A percentile compares a stretch with the other conserved stretches of the same genome.
Conservation (phyloP, 1,284 basidiomycete genomes). For the Melampsora medusae region DNA sequence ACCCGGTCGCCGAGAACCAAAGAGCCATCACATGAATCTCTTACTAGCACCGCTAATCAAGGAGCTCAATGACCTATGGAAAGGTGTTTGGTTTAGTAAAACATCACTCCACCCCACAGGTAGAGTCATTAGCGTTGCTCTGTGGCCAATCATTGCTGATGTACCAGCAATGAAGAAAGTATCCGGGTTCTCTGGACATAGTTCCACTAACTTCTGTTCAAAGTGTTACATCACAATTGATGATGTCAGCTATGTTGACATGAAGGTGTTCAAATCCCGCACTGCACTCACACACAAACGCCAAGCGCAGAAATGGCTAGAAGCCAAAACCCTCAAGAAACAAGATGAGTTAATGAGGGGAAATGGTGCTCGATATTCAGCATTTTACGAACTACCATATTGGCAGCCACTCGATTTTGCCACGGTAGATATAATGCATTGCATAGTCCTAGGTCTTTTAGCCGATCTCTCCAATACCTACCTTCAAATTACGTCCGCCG, state of each 20-base stretch:
- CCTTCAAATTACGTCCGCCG: too few species aligned
- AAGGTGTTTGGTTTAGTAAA: conserved; percentile 11
- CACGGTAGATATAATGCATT: too few species aligned
- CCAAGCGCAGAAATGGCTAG: too few species aligned
- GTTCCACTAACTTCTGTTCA: conserved; percentile 22
- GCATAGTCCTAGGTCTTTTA: too few species aligned
- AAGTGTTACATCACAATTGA: conserved; percentile 2
- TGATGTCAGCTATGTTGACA: conserved; percentile 1
- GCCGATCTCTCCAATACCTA: too few species aligned
- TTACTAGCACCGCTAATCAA: conserved; percentile 52
- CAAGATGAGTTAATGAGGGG: too few species aligned
- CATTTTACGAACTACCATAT: too few species aligned
- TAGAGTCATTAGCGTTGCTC: background rate
- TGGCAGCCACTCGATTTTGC: too few species aligned
- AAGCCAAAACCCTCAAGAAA: too few species aligned
- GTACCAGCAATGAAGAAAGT: background rate
- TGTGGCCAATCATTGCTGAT: conserved; percentile 18
- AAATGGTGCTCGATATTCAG: too few species aligned
- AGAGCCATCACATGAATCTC: conserved; percentile 50
- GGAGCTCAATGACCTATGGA: conserved; percentile 52
- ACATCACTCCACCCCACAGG: conserved; percentile 23
- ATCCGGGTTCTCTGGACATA: conserved; percentile 1
- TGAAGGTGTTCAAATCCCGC: background rate
- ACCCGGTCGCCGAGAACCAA: conserved; percentile 50
- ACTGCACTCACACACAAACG: background rate